Evolutionary conservation across 2,329 filamentous ascomycete genomes (phyloP), one percentile per base, ranked within the genome.

Genomic region (Penicillium sp.): DNA sequence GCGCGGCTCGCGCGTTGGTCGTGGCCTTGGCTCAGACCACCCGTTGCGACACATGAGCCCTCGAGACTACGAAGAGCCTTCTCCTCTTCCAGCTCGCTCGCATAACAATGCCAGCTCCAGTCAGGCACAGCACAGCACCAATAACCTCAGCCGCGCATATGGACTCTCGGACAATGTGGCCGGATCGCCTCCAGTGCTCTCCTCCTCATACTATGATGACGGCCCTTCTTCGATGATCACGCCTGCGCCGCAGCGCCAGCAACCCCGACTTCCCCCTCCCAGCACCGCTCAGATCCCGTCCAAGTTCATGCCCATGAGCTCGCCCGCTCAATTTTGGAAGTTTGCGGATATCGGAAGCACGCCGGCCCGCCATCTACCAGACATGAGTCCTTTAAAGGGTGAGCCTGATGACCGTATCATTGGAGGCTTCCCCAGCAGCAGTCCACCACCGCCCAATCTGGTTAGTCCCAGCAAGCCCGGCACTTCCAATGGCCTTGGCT

Each of bases 271-370:
- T 4, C 72, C 72, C 10, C 73, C 73, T 6, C 74, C 74, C 0
- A 75, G 72, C 54, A 76, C 74, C 1, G 69, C 72, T 3, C 72
- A 74, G 44, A 68, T 74, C 13, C 74, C 74, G 1, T 74, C 72
- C 16, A 75, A 74, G 52, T 75, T 75, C 56, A 75, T 76, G 73
- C 71, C 72, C 4, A 71, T 75, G 64, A 75, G 73, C 49, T 75
- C 71, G 4, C 74, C 74, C 1, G 73, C 73, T 4, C 71, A 75
- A 35, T 76, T 75, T 56, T 76, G 73, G 73, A 75, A 74, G 44
- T 71, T 73, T 34, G 70, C 69, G 16, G 69, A 71, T 47, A 72
- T 74, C 44, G 70, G 69, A 10, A 73, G 69, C 51, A 74, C 71
- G 1, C 71, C 71, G n/a, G 70, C 68, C 4, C 60, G 65, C 10